Evolutionary conservation across 768 basidiomycete species (phyloP), one percentile per base, ranked within the genome.

Genomic region (Zangia roseola): DNA sequence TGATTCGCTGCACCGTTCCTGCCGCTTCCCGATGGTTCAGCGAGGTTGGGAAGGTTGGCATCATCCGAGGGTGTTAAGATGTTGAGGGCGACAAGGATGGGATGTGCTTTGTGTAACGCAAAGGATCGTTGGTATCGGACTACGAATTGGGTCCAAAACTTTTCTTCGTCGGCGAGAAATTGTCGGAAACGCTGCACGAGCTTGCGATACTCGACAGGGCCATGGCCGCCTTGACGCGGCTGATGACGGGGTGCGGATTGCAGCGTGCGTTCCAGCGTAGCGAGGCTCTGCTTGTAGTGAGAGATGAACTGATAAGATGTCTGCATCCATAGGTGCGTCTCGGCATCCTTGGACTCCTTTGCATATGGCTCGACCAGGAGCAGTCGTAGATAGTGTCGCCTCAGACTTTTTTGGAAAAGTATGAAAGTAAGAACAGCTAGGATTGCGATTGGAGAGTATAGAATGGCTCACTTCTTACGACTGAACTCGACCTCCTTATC

Each of bases 241-340:
- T 70, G 69, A 61, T 56, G 69, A 57, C 68, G 64, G 19, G 67
- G 56, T 66, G 73, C 55, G 56, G 72, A 53, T 67, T 78, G 77
- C 31, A 79, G 67, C 14, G 71, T 68, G 34, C 76, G 80, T 70
- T 93, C 90, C 45, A 91, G 76, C 0, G 73, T 66, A 35, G 81
- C 69, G 59, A 94, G 80, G 40, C 76, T 81, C 53, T 86, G 79
- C 66, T 94, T 93, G 75, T 91, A 94, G 20, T 79, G 75, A 14
- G 86, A 73, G 54, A 95, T 95, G 70, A 92, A 82, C 33, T 81
- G 76, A 69, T 95, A 89, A 31, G 90, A 88, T 0, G 93, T 94
- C 63, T 91, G 87, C 82, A 93, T 90, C 92, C 93, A 95, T 9
- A 95, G 78, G 55, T 88, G 84, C 25, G 79, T 88, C 63, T 93